Evolutionary conservation across 495 filamentous ascomycete species (phyloP).

Genomic region (Hamigera avellanea): DNA sequence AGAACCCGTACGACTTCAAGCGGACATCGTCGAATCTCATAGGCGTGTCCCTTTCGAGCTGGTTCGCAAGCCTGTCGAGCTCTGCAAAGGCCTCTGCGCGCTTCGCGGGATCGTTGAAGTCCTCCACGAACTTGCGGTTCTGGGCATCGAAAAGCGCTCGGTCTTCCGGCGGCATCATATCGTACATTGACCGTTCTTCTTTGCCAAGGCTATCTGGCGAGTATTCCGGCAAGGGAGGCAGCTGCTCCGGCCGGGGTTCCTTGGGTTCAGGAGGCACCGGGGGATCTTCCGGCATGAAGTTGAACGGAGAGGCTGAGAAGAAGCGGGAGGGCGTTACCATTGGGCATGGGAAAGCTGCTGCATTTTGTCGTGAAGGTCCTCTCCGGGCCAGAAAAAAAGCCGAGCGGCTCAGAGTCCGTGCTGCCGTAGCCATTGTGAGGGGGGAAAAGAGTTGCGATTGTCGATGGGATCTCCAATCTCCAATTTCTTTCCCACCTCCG

Average conservation of each 20-base stretch:
- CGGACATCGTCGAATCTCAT: conserved; percentile 24
- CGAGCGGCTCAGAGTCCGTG: conserved; percentile 28
- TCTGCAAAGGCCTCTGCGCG: conserved; percentile 20
- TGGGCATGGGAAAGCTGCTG: conserved; percentile 1
- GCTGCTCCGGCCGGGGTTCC: conserved; percentile 21
- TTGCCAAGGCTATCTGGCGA: conserved; percentile 26
- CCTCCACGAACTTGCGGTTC: conserved; percentile 22
- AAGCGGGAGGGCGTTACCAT: conserved; percentile 16
- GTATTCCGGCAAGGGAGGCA: conserved; percentile 24
- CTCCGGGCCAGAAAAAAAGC: conserved; percentile 19
- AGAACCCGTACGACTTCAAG: conserved; percentile 27
- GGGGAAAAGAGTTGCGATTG: conserved; percentile 2
- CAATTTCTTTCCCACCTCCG: conserved; percentile 3
- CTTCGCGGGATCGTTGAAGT: conserved; percentile 27
- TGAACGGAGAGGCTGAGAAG: conserved; percentile 29
- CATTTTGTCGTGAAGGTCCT: conserved; percentile 3
- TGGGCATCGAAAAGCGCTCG: conserved; percentile 29
- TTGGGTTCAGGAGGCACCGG: conserved; percentile 17
- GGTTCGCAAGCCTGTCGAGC: conserved; percentile 17
- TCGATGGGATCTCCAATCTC: conserved; percentile 1
- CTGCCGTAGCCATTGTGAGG: conserved; percentile 28
- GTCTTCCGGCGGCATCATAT: conserved; percentile 36
- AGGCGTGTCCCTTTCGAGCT: conserved; percentile 22
- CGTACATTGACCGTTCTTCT: conserved; percentile 35
- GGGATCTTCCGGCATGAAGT: conserved; percentile 27